Evolutionary conservation across 1,284 basidiomycete genomes (phyloP), one percentile per base, ranked within the genome.

Genomic region (Sanguinoderma infundibulare): DNA sequence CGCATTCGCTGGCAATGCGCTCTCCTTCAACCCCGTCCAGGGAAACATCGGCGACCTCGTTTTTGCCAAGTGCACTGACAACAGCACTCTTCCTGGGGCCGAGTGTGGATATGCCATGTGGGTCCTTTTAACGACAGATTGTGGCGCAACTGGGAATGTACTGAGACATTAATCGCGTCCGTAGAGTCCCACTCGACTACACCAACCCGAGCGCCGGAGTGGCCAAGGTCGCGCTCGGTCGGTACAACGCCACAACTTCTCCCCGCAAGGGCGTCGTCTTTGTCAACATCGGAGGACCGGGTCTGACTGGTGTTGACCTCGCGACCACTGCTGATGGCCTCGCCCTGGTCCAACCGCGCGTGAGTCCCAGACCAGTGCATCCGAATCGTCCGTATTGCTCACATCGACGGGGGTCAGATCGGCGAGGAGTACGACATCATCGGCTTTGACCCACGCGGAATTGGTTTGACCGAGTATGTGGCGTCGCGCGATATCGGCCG

Each of bases 391-490:
- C 6, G 6, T 54, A 8, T 39, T 54, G 4, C 34, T 32, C 3
- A 20, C 26, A 24, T 34, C 5, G n/a, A n/a, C n/a, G n/a, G n/a
- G 8, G 6, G 30, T 17, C 34, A 73, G 67, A 38, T 78, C 24
- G 75, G 76, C 17, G 67, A 69, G 32, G 69, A 76, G 6, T 79
- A 73, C 63, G 78, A 80, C 61, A 68, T 81, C 22, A 61, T 80
- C 35, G 79, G 78, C 1, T 80, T 81, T 61, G 80, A 81, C 63
- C 79, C 78, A 17, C 70, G 80, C 53, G 80, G 80, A 0, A 77
- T 80, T 49, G 79, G 78, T 12, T 38, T 66, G 30, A 76, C 78
- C 2, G 63, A 60, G 75, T 76, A 61, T n/a, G 71, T 57, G 8
- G 15, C 36, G 17, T 26, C 15, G n/a, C 5, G 6, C 26, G 4